Evolutionary conservation across 2,329 filamentous ascomycete genomes (phyloP).

Genomic region (Venturia aucupariae): DNA sequence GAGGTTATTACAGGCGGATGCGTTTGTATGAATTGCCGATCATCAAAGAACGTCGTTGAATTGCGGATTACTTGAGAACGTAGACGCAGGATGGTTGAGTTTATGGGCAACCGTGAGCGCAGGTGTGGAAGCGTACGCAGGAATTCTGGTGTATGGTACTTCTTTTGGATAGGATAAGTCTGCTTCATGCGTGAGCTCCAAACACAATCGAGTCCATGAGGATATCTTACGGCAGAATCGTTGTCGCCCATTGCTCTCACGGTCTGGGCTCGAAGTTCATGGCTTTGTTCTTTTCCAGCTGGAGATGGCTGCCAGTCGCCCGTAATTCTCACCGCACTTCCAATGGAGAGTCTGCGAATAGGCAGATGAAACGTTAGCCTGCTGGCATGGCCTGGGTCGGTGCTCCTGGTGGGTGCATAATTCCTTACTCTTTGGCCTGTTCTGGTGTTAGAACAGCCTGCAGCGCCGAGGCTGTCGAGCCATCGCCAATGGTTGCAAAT

Average conservation of each 20-base stretch:
- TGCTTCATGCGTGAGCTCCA: constrained; percentile 30
- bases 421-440: constrained; percentile 60
- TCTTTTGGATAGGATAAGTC: constrained; percentile 92
- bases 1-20: constrained; percentile 94
- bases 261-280: constrained; percentile 68
- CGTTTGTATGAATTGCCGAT: constrained; percentile 65
- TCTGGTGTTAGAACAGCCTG: constrained; percentile 71
- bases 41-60: constrained; percentile 65
- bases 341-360: constrained; percentile 62
- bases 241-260: constrained; percentile 67
- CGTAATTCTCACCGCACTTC: constrained; percentile 66
- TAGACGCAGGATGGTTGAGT: constrained; percentile 70
- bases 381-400: not conserved
- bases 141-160: constrained; percentile 85
- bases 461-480: constrained; percentile 67
- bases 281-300: constrained; percentile 56
- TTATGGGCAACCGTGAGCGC: constrained; percentile 69
- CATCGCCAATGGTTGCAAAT: constrained; percentile 82
- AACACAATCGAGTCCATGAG: not conserved
- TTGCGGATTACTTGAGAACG: constrained; percentile 70
- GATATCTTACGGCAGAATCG: constrained; percentile 57
- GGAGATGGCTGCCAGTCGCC: constrained; percentile 69
- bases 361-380: not conserved
- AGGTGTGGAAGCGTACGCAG: constrained; percentile 83
- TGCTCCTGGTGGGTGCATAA: not conserved